A percentile compares a stretch with the other conserved stretches of the same genome.
phyloP scores from a whole-genome alignment of 192 early-diverging fungal genomes.

The Gonapodya prolifera region DNA sequence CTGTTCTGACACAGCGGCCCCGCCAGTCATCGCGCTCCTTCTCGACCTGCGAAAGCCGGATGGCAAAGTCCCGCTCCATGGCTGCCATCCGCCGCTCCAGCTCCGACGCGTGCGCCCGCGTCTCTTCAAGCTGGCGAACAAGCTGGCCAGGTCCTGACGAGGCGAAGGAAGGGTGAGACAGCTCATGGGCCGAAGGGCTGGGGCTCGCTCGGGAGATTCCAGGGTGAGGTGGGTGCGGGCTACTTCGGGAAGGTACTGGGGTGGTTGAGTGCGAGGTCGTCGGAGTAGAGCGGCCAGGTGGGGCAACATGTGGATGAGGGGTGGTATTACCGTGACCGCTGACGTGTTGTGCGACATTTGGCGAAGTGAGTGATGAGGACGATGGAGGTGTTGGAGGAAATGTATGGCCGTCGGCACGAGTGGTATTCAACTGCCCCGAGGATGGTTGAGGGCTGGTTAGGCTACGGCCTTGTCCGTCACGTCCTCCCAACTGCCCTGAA shows the following conservation, averaged over 20 bases:
- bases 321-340: background rate
- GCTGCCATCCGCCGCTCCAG: background rate
- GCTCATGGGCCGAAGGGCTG: background rate
- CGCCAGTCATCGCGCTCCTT: background rate
- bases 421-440: background rate
- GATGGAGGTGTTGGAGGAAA: background rate
- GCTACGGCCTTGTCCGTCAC: background rate
- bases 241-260: background rate
- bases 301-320: too few species aligned
- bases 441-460: background rate
- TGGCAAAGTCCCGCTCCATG: background rate
- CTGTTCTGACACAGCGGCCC: background rate
- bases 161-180: background rate
- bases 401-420: background rate
- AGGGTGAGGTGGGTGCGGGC: background rate
- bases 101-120: background rate
- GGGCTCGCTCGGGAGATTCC: background rate
- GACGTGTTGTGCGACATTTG: background rate
- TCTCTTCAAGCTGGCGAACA: background rate
- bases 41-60: background rate
- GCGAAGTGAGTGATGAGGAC: background rate
- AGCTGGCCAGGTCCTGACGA: background rate
- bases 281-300: too few species aligned
- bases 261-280: background rate
- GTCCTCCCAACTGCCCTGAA: background rate